Evolutionary conservation across 352 stramenopile species (phyloP), one percentile per base, ranked within the genome.

Genomic region (Globisporangium spinosum): DNA sequence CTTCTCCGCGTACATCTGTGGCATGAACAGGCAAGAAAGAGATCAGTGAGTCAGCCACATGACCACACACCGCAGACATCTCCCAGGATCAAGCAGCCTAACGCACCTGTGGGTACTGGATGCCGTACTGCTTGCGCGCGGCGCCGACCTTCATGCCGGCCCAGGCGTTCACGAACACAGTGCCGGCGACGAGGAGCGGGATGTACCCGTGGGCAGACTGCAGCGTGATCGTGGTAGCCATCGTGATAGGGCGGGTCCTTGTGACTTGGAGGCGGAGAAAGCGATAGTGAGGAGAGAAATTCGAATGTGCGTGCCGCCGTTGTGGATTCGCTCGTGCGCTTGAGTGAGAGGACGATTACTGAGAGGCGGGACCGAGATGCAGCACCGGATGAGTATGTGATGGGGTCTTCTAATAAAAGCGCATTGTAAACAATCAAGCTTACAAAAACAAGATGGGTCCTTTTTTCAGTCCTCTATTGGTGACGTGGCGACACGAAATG

Each of bases 1-100:
- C 72, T 94, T 76, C 64, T 97, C 87, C 0, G 89, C 90, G 73
- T 97, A 97, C 76, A 97, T 91, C 78, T 94, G 70, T 5, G 12
- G 10, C n/a, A 25, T 54, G 32, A 38, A 17, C 3, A 45, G 38
- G 12, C 38, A 45, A 17, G 38, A 45, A 45, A 45, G 2, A 13
- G 15, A 45, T 7, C 38, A 45, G 38, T 17, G 4, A 17, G 15
- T n/a, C 4, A 49, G 15, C 15, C 40, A 49, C 15, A 20, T n/a
- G 15, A n/a, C 40, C 40, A n/a, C 56, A 1, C 25, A 66, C 45
- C 45, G 3, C 29, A 32, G 29, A 32, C 5, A 5, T 32, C 29
- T 32, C 8, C 29, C 29, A 32, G 5, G 29, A 32, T 8, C 29
- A 32, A 32, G 29, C 3, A 32, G 29, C 29, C 29, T 32, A 7